Base-by-base conservation (phyloP, 768 basidiomycete genomes). In the Suillus clintonianus region DNA sequence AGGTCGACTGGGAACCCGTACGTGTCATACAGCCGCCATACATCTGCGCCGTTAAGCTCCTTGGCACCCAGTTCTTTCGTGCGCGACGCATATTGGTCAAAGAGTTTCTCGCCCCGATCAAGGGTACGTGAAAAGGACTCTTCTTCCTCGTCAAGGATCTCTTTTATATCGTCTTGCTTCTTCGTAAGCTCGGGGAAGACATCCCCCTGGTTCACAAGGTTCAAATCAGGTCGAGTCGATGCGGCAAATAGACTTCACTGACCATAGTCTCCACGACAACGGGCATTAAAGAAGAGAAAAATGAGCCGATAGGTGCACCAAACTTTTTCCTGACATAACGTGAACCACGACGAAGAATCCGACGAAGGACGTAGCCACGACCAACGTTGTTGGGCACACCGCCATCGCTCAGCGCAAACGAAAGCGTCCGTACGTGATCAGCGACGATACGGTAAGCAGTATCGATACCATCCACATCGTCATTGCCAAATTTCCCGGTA, bases 1-100 rank as follows among this genome's bases (percentile, higher is more conserved):
- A 99, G 80, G 73, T 99, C 97, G 47, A 94, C 95, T 0, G 97
- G 97, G 81, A 99, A 99, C 58, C 97, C 97, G 73, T 92, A 99
- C 1, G 97, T 99, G 74, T 99, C 97, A 74, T 99, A 99, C 58
- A 99, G 78, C 32, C 93, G 86, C 97, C 97, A 99, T 41, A 98
- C 94, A 71, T 99, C 97, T 68, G 89, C 91, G 30, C 97, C 97
- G 64, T 81, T 87, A 36, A 99, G 86, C 68, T 88, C 85, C 43
- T 80, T 89, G 5, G 78, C 70, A 9, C 88, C 89, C 55, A 83
- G 79, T 60, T 88, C 83, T 67, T 82, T 82, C 10, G 96, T 88
- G 37, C 85, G 82, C 32, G 80, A 72, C 24, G 91, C 92, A 75
- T 94, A 97, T 68, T 92, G 87, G 61, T 96, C 94, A 75, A 99